These are phyloP conservation scores for Tremella mesenterica DNA, from an alignment of 768 basidiomycete genomes.

Conservation along the genomic window DNA sequence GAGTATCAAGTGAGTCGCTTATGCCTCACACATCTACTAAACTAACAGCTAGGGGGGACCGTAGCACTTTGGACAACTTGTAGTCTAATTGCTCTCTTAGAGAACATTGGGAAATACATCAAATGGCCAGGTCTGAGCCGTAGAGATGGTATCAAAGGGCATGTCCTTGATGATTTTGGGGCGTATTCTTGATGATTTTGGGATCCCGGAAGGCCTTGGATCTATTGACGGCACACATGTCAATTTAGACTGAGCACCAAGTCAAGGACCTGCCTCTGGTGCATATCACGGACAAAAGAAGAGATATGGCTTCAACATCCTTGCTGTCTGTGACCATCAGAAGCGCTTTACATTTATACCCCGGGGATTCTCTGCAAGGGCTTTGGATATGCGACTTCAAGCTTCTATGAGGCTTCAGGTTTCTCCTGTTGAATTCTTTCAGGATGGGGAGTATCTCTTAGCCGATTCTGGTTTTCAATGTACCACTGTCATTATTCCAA, in stretches of 20 bases:
- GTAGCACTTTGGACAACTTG: too few relatives aligned
- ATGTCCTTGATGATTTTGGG: neutral
- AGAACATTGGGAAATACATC: neutral
- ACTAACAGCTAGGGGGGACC: too few relatives aligned
- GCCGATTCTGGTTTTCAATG: neutral
- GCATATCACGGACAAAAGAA: neutral
- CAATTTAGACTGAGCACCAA: constrained; percentile 4
- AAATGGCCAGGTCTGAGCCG: neutral
- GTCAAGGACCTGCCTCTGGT: neutral
- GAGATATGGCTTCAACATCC: neutral
- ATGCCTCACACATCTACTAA: too few relatives aligned
- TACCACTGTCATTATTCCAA: neutral
- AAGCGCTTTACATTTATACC: constrained; percentile 2
- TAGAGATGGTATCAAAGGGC: neutral
- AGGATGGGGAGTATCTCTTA: neutral
- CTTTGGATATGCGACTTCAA: neutral
- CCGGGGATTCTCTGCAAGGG: neutral
- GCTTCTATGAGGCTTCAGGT: neutral
- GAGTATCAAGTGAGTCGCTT: neutral
- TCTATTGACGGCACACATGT: neutral
- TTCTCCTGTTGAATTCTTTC: neutral
- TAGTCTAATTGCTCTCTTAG: neutral
- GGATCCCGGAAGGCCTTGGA: neutral
- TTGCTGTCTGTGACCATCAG: neutral
- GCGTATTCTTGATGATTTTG: neutral